Base-by-base conservation (phyloP, 106 monocot genomes). In the Phalaenopsis aphrodite region DNA sequence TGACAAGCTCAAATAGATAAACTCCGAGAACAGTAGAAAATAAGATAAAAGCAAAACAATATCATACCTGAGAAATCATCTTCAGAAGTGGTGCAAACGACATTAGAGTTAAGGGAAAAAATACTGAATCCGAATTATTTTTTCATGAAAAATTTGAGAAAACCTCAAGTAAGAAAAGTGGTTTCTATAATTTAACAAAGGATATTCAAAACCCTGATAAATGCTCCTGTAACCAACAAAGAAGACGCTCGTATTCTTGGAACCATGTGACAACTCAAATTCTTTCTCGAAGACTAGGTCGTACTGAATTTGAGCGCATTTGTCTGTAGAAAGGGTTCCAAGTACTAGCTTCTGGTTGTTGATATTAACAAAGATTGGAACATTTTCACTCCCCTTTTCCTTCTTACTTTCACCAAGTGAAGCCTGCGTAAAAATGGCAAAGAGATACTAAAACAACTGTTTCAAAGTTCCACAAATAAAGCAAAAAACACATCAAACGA, bases 261-360 rank as follows among this genome's bases (percentile, higher is more conserved):
- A 90, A 72, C 55, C 80, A 36, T 94, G 90, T 12, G 90, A 90
- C 48, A 90, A 77, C 69, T 92, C 85, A 76, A 91, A 90, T 65
- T 91, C 90, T 41, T 92, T 92, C 76, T 95, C 92, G 68, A 95
- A 92, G 19, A 95, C 87, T 55, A 95, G 79, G 81, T 92, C 92
- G 81, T 75, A 85, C n/a, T 83, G 79, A 57, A 87, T 84, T 58
- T 92, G 94, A n/a, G 87, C 55, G 64, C 78, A 90, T 42, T 82
- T 85, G 0, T 90, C 88, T 9, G 81, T 30, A 38, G 90, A 88
- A 18, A 95, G 84, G 41, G 85, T 88, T 56, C 88, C 94, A 71
- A 94, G 57, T 41, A 88, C 88, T 37, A 88, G 41, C 71, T 90
- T 89, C 81, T 90, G 81, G 18, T 77, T 87, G 75, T 85, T 69